Evolutionary conservation across 441 rosid species (phyloP), one percentile per base, ranked within the genome.

Genomic region (Biscutella laevigata): DNA sequence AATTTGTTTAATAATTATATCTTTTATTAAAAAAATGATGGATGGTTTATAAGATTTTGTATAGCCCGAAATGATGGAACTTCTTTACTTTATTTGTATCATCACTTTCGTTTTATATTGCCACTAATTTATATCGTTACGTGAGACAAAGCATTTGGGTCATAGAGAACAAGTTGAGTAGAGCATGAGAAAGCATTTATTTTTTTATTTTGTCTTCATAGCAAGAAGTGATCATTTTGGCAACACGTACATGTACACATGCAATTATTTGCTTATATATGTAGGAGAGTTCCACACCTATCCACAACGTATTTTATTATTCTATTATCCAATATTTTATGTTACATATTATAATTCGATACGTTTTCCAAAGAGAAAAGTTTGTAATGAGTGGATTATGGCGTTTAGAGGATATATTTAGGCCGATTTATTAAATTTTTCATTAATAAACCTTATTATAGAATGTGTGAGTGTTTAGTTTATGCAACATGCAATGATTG

Each of bases 191-290:
- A 62, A 52, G 24, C 22, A 29, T 37, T 2, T 29, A 36, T 3
- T 7, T 62, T 15, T 39, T 22, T 15, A 19, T 27, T 7, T 61
- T 36, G 38, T 9, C 17, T 4, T 24, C 29, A 28, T 9, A 44
- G 52, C 67, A 37, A 40, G 68, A 56, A 17, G 58, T 57, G 33
- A 25, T 64, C 69, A 64, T 9, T 41, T 64, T 64, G 69, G 20
- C 35, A 65, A 65, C 70, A 58, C 70, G 70, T 65, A 50, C 64
- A 64, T 64, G 40, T 42, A 64, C 35, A 57, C 59, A 64, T 64
- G 64, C 69, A 64, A 64, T 64, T 57, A 64, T 64, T 34, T 57
- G 57, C 33, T 32, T 27, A 26, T 27, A 11, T 3, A 33, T 8
- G n/a, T n/a, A 22, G 24, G 22, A 36, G 64, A 57, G 47, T 41